Conservation (phyloP, 1,139 yeast species). For the Sugiyamaella neomexicana region DNA sequence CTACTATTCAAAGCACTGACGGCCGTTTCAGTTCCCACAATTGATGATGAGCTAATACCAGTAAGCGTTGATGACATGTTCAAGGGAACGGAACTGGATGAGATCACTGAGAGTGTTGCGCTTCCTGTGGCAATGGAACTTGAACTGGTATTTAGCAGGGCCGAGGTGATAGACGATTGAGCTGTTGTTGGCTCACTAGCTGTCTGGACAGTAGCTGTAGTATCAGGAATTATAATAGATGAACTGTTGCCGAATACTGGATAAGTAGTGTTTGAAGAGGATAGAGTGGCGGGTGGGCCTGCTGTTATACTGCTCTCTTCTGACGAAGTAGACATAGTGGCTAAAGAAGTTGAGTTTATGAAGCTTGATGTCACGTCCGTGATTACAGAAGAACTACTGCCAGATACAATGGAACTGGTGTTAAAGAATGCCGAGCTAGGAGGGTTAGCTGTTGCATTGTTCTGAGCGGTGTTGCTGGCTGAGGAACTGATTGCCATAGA, state of each 20-base stretch:
- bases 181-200: background rate
- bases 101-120: background rate
- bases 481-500: too few relatives aligned
- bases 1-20: background rate
- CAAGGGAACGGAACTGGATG: background rate
- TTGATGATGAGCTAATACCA: background rate
- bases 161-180: background rate
- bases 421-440: too few relatives aligned
- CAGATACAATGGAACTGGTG: too few relatives aligned
- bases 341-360: too few relatives aligned
- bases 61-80: background rate
- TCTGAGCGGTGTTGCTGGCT: too few relatives aligned
- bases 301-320: too few relatives aligned
- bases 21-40: background rate
- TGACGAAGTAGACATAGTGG: too few relatives aligned
- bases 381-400: too few relatives aligned
- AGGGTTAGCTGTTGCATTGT: too few relatives aligned
- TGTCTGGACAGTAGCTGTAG: background rate
- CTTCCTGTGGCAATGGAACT: background rate
- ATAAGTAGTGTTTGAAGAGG: background rate
- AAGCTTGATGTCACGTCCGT: too few relatives aligned
- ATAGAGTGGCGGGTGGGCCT: background rate
- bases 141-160: background rate
- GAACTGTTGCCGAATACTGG: background rate
- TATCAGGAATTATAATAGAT: background rate